Conservation (phyloP, 1,284 basidiomycete species). For the Leccinum griseonigrum region DNA sequence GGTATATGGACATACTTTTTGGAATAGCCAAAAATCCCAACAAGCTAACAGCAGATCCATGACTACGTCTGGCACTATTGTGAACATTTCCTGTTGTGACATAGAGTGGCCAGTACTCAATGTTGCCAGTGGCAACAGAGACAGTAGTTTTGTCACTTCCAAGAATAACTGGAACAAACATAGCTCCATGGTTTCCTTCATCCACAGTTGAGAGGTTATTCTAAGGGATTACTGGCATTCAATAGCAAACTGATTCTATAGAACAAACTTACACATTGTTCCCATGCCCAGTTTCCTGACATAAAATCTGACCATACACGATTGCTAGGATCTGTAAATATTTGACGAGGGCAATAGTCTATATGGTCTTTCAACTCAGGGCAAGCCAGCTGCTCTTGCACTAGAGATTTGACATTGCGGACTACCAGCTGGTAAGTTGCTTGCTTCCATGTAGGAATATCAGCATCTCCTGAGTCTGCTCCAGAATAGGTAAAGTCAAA, state of each 20-base stretch:
- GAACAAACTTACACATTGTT: background rate
- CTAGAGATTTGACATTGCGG: background rate
- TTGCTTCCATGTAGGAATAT: background rate
- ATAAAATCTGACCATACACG: background rate
- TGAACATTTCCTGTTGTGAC: background rate
- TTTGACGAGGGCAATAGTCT: background rate
- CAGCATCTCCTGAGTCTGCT: background rate
- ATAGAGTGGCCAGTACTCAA: background rate
- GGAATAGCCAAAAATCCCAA: background rate
- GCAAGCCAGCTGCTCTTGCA: background rate
- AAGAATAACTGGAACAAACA: slow-evolving; percentile 2
- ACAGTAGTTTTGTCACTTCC: slow-evolving; percentile 9
- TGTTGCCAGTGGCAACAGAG: slow-evolving; percentile 3
- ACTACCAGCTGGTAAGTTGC: background rate
- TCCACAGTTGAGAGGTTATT: background rate
- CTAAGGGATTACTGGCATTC: background rate
- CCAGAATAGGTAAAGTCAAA: background rate
- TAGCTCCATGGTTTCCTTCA: background rate
- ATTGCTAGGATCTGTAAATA: background rate
- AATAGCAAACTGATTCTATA: background rate
- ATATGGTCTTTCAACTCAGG: background rate
- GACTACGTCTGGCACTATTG: background rate
- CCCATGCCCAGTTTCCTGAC: background rate
- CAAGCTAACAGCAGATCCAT: background rate
- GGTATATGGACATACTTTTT: background rate